phyloP scores from a whole-genome alignment of 768 basidiomycete species.

The Boletellus ananas region DNA sequence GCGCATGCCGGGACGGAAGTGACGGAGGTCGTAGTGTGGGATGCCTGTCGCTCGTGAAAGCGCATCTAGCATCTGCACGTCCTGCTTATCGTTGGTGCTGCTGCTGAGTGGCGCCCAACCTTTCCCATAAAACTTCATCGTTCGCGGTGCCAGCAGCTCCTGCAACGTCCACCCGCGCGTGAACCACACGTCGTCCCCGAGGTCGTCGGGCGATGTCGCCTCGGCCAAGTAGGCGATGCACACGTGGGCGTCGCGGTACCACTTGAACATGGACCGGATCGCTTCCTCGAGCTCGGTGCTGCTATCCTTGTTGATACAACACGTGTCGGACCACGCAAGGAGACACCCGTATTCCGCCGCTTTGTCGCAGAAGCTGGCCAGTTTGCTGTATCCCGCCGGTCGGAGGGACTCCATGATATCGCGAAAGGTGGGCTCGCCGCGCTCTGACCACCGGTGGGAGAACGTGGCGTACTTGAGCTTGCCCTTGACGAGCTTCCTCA shows the following conservation, averaged over 20 bases:
- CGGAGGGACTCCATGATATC: conserved; percentile 28
- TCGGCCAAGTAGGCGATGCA: conserved; percentile 33
- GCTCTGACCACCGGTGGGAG: conserved; percentile 30
- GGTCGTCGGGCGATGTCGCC: conserved; percentile 27
- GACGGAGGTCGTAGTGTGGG: conserved; percentile 20
- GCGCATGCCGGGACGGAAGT: conserved; percentile 24
- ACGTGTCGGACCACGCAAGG: conserved; percentile 35
- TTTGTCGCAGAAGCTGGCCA: conserved; percentile 23
- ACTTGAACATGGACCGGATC: conserved; percentile 34
- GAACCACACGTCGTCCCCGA: conserved; percentile 27
- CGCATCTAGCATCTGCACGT: conserved; percentile 17
- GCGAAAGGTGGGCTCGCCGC: conserved; percentile 28
- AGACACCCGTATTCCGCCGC: conserved; percentile 26
- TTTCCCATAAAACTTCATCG: conserved; percentile 31
- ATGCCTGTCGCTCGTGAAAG: conserved; percentile 28
- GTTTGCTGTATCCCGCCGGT: conserved; percentile 27
- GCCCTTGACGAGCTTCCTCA: conserved; percentile 18
- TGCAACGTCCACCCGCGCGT: conserved; percentile 33
- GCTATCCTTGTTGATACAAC: conserved; percentile 34
- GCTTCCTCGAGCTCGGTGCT: conserved; percentile 34
- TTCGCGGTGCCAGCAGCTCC: conserved; percentile 26
- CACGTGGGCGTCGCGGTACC: conserved; percentile 27
- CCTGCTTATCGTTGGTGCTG: conserved; percentile 27
- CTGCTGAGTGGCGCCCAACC: conserved; percentile 24
- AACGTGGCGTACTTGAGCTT: conserved; percentile 29